Conservation (phyloP, 129 eudicot species). For the Calendula officinalis region DNA sequence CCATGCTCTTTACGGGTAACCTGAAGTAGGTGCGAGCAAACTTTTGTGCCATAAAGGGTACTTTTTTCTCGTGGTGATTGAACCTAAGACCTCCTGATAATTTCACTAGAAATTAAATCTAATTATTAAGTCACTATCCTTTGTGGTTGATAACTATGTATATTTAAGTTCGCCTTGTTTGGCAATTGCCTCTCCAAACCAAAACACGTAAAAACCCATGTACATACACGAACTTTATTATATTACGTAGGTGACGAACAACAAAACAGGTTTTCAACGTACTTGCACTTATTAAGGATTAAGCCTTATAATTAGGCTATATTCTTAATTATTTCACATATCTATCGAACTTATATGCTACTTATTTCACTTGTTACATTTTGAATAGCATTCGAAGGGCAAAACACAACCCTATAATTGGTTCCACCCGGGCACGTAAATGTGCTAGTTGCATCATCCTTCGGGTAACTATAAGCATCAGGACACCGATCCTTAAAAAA, state of each 20-base stretch:
- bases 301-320: background rate
- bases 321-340: background rate
- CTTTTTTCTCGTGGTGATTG: no score
- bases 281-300: background rate
- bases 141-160: background rate
- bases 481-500: conserved; percentile 46
- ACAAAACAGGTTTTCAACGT: background rate
- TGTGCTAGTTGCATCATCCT: conserved; percentile 42
- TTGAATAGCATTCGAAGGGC: conserved; percentile 26
- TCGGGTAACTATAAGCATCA: conserved; percentile 43
- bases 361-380: conserved; percentile 2
- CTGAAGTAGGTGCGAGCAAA: no score
- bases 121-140: background rate
- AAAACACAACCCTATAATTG: conserved; percentile 46
- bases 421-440: conserved; percentile 59
- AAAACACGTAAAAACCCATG: background rate
- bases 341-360: background rate
- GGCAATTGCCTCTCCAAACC: background rate
- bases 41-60: no score
- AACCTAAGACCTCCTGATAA: no score
- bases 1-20: no score
- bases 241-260: background rate
- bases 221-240: background rate
- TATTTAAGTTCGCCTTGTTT: background rate
- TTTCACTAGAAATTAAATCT: no score